Evolutionary conservation across 2,329 filamentous ascomycete genomes (phyloP).

Genomic region (Hyphodiscus sp.): DNA sequence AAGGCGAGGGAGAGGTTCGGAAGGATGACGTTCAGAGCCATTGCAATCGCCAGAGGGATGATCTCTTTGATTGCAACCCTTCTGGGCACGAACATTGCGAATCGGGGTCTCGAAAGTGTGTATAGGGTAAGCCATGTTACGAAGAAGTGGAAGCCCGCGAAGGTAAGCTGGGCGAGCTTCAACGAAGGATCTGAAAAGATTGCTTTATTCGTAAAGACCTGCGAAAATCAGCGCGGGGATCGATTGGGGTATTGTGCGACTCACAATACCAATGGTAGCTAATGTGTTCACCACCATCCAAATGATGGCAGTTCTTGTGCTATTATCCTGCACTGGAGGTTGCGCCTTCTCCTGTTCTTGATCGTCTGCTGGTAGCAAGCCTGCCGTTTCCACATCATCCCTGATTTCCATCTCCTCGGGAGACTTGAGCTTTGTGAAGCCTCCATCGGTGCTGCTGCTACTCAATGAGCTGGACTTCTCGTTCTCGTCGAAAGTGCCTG

Average conservation of each 20-base stretch:
- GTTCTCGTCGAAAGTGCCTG: conserved; percentile 23
- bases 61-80: conserved; percentile 49
- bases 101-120: conserved; percentile 49
- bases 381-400: conserved; percentile 36
- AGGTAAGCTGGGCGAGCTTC: conserved; percentile 56
- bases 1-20: conserved; percentile 63
- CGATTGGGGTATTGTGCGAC: conserved; percentile 17
- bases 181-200: conserved; percentile 59
- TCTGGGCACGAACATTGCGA: conserved; percentile 53
- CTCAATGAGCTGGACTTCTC: conserved; percentile 17
- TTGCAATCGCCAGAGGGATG: conserved; percentile 57
- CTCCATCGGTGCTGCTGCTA: conserved; percentile 14
- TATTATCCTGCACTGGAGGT: conserved; percentile 21
- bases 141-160: conserved; percentile 63
- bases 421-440: conserved; percentile 21
- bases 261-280: conserved; percentile 57
- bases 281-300: conserved; percentile 58
- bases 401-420: conserved; percentile 33
- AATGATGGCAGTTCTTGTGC: conserved; percentile 36
- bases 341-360: conserved; percentile 29
- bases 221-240: background rate
- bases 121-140: conserved; percentile 60
- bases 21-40: conserved; percentile 64
- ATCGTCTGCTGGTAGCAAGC: conserved; percentile 32
- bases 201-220: conserved; percentile 61